Evolutionary conservation across 2,329 filamentous ascomycete genomes (phyloP).

Genomic region (Nigrospora osmanthi): DNA sequence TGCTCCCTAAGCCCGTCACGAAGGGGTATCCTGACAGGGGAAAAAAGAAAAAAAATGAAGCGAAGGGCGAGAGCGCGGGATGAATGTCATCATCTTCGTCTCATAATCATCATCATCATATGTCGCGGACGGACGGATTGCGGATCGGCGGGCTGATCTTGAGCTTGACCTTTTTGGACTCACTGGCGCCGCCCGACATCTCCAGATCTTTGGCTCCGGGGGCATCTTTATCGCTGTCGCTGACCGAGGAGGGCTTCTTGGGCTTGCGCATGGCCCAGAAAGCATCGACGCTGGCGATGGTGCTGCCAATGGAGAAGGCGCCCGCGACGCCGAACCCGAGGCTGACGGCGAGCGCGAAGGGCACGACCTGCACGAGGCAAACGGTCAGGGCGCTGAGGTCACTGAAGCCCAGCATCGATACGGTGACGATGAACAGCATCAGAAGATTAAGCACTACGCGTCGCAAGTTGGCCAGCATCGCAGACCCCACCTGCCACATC

Average conservation of each 20-base stretch:
- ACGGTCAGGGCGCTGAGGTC: slow-evolving; percentile 18
- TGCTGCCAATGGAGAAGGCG: slow-evolving; percentile 13
- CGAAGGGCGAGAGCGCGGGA: too few species aligned
- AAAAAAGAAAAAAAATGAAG: too few species aligned
- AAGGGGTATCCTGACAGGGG: too few species aligned
- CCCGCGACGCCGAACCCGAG: slow-evolving; percentile 15
- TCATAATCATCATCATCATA: too few species aligned
- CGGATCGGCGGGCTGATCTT: too few species aligned
- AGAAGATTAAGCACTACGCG: slow-evolving; percentile 15
- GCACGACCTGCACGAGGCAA: slow-evolving; percentile 17
- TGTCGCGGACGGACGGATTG: too few species aligned
- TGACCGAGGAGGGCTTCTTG: background rate
- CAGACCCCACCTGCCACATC: slow-evolving; percentile 1
- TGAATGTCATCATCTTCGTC: too few species aligned
- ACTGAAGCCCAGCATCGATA: slow-evolving; percentile 17
- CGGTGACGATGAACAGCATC: slow-evolving; percentile 14
- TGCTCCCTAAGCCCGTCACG: too few species aligned
- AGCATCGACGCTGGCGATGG: slow-evolving; percentile 11
- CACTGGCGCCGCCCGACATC: too few species aligned
- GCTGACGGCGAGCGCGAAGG: slow-evolving; percentile 16
- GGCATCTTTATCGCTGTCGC: too few species aligned
- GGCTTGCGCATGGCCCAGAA: slow-evolving; percentile 1
- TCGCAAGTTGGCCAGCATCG: slow-evolving; percentile 4
- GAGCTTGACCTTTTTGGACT: too few species aligned
- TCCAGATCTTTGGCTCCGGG: too few species aligned